Evolutionary conservation across 805 yeast species (phyloP), one percentile per base, ranked within the genome.

Genomic region (Metschnikowia colocasiae): DNA sequence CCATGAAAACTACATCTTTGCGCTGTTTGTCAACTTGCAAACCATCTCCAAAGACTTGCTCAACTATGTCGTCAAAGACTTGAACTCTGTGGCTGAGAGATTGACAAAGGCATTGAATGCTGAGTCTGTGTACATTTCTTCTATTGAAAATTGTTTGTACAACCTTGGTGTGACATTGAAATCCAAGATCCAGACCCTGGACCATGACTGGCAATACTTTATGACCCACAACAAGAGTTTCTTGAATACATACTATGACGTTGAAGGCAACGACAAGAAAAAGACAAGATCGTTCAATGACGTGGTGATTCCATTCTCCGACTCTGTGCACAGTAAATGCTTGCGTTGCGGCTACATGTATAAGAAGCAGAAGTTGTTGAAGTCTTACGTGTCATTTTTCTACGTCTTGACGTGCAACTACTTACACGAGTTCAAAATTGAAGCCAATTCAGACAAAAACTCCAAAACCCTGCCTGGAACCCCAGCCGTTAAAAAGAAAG

Each of bases 361-460:
- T 59, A 68, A 67, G 50, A 72, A 72, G 50, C 65, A 65, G 38
- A 72, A 69, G 53, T 45, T 72, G n/a, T 55, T 72, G 50, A 71
- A 72, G 54, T 69, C 65, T 36, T 72, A 72, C 50, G 67, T 61
- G 32, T 50, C 68, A 6, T 59, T 54, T 56, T 71, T 65, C 52
- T 72, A 69, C 47, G 57, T 72, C 16, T 64, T 72, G 54, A 68
- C 76, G 2, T 67, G 74, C 52, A 72, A 71, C 54, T 72, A 68
- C 51, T 56, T 72, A 27, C 77, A 72, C 53, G 76, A 72, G 54
- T 72, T 70, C 58, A 64, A 62, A 47, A 56, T 68, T 23, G 75
- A 70, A 16, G 43, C 48, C 23, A 59, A 55, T 4, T 50, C 54
- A 2, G 49, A 40, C 15, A 44, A 51, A 26, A 47, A 41, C 12